Percentiles rank a stretch among this genome's conserved stretches.
Evolutionary conservation across 352 stramenopile species (phyloP).

Genomic region (Phytopythium oedochilum): DNA sequence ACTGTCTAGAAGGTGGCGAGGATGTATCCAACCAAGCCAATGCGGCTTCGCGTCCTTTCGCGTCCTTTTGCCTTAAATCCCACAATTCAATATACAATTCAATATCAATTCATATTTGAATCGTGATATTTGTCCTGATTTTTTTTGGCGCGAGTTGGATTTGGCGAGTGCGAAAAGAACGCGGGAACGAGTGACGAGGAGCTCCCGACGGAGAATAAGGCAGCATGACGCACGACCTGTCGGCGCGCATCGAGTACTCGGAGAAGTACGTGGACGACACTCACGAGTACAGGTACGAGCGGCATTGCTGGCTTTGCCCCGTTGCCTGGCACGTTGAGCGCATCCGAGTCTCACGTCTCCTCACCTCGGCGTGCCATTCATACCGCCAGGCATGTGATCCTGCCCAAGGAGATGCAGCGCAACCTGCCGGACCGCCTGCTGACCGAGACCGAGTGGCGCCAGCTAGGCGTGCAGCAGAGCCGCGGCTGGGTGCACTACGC

Average conservation of each 20-base stretch:
- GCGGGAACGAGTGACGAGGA: constrained; percentile 6
- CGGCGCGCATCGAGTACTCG: constrained; percentile 93
- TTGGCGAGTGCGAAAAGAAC: neutral
- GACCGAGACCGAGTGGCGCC: constrained; percentile 96
- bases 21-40: too few species aligned
- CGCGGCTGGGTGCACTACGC: constrained; percentile 99
- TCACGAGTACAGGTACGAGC: constrained; percentile 86
- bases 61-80: too few species aligned
- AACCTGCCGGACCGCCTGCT: constrained; percentile 94
- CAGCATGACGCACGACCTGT: constrained; percentile 80
- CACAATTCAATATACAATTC: neutral
- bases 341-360: too few species aligned
- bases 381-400: constrained; percentile 93
- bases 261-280: constrained; percentile 94
- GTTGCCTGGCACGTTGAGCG: too few species aligned
- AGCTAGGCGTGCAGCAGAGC: constrained; percentile 97
- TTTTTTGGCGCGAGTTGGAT: neutral
- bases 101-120: constrained; percentile 5
- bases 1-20: too few species aligned
- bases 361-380: too few species aligned
- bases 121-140: neutral
- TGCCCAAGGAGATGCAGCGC: constrained; percentile 98
- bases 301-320: too few species aligned
- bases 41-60: neutral
- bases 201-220: neutral